These are phyloP conservation scores for Xylariaceae sp. DNA, from an alignment of 2,329 filamentous ascomycete species.

Conservation along the genomic window DNA sequence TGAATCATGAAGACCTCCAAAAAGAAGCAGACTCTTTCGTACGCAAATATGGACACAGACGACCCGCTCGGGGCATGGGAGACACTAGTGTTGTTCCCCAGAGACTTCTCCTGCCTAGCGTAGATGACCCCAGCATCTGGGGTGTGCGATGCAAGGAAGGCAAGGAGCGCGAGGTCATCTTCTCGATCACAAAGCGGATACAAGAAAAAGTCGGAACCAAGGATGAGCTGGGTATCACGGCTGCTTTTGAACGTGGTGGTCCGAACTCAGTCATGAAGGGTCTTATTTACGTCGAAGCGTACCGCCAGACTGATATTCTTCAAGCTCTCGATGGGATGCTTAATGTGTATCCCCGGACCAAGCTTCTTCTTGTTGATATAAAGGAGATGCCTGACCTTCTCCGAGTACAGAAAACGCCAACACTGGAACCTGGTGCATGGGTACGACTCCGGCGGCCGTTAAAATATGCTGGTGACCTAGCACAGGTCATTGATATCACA, in stretches of 20 bases:
- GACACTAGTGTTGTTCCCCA: constrained; percentile 83
- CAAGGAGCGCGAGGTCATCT: constrained; percentile 91
- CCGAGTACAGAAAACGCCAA: constrained; percentile 83
- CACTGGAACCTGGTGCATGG: constrained; percentile 86
- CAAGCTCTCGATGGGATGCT: constrained; percentile 82
- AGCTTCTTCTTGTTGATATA: constrained; percentile 87
- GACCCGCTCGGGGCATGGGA: constrained; percentile 65
- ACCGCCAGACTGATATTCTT: constrained; percentile 84
- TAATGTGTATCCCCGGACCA: constrained; percentile 87
- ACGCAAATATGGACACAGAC: constrained; percentile 84
- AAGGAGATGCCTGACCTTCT: constrained; percentile 98
- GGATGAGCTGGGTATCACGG: constrained; percentile 82
- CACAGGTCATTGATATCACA: constrained; percentile 89
- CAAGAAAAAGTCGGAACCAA: constrained; percentile 80
- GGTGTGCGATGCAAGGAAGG: constrained; percentile 91
- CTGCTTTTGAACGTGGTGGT: constrained; percentile 87
- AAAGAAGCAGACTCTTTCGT: constrained; percentile 87
- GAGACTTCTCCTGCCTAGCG: constrained; percentile 84
- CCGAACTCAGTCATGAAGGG: constrained; percentile 84
- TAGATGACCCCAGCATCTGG: constrained; percentile 96
- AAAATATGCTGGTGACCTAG: constrained; percentile 87
- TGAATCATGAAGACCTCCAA: constrained; percentile 88
- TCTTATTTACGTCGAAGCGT: constrained; percentile 93
- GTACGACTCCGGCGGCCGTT: constrained; percentile 82
- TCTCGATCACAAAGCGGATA: constrained; percentile 85